Conservation (phyloP, 2,329 filamentous ascomycete species). For the Paraphoma chrysanthemicola region DNA sequence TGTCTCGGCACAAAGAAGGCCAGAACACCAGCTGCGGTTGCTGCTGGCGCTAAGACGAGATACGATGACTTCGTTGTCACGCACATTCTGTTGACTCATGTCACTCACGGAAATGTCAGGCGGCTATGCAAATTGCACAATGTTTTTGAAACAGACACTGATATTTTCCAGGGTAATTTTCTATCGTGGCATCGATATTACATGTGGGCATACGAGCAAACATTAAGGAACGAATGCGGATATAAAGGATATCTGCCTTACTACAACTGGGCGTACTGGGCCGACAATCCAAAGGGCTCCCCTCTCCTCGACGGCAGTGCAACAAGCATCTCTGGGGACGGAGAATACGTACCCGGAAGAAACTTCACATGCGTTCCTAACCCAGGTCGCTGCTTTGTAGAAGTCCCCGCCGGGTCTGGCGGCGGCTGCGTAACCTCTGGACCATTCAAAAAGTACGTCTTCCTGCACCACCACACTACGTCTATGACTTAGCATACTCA, state of each 20-base stretch:
- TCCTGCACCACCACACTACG: not conserved
- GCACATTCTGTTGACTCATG: slow-evolving; percentile 37
- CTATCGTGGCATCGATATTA: slow-evolving; percentile 52
- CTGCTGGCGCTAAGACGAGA: slow-evolving; percentile 33
- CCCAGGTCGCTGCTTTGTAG: slow-evolving; percentile 1
- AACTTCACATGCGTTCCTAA: slow-evolving; percentile 37
- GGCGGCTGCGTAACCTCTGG: slow-evolving; percentile 61
- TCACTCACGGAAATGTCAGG: slow-evolving; percentile 37
- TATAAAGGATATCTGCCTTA: slow-evolving; percentile 54
- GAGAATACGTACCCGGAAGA: slow-evolving; percentile 34
- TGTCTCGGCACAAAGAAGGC: slow-evolving; percentile 32
- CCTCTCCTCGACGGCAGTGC: slow-evolving; percentile 64
- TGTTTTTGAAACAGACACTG: not conserved
- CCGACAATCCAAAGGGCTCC: slow-evolving; percentile 52
- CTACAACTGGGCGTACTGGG: slow-evolving; percentile 60
- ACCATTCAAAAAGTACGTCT: slow-evolving; percentile 55
- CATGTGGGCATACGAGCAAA: slow-evolving; percentile 50
- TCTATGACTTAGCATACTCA: not conserved
- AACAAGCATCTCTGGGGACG: slow-evolving; percentile 56
- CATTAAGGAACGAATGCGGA: slow-evolving; percentile 50
- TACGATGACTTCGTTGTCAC: slow-evolving; percentile 44
- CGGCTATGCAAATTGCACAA: not conserved
- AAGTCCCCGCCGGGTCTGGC: slow-evolving; percentile 52
- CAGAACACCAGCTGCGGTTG: slow-evolving; percentile 26
- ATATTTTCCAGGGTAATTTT: slow-evolving; percentile 32